Conservation (phyloP, 2,329 filamentous ascomycete genomes). For the Fusarium bactridioides region DNA sequence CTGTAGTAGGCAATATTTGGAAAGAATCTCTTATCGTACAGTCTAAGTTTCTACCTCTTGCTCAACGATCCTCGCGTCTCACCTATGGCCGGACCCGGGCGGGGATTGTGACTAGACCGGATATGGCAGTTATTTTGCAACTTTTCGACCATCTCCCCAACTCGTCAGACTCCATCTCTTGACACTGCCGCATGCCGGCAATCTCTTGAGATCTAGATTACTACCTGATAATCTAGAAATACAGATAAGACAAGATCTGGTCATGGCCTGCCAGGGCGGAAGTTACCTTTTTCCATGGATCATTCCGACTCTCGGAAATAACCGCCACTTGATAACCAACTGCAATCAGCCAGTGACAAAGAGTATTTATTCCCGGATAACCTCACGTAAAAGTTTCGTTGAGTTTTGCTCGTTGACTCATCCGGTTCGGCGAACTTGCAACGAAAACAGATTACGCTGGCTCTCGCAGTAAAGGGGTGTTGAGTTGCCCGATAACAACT, state of each 20-base stretch:
- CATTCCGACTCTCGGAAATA: not conserved
- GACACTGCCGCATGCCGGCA: slow-evolving; percentile 20
- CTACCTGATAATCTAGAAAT: not conserved
- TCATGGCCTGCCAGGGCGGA: not conserved
- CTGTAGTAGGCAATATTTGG: not conserved
- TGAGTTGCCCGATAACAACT: not conserved
- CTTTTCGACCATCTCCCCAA: not conserved
- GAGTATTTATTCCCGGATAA: not conserved
- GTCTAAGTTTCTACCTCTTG: slow-evolving; percentile 11
- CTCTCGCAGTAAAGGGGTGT: not conserved
- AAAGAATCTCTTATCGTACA: slow-evolving; percentile 1
- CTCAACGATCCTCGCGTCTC: not conserved
- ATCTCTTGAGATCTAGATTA: slow-evolving; percentile 7
- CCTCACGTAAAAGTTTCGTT: not conserved
- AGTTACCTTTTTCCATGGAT: not conserved
- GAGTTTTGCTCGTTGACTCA: not conserved
- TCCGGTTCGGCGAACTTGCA: not conserved
- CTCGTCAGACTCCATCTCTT: slow-evolving; percentile 6
- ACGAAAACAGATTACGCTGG: not conserved
- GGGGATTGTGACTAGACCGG: slow-evolving; percentile 40
- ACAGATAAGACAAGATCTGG: not conserved
- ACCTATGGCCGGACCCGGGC: slow-evolving; percentile 26
- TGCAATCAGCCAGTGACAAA: not conserved
- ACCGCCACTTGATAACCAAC: not conserved
- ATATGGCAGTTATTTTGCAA: slow-evolving; percentile 45